phyloP scores from a whole-genome alignment of 495 filamentous ascomycete species.

The Chaetomium tenue region DNA sequence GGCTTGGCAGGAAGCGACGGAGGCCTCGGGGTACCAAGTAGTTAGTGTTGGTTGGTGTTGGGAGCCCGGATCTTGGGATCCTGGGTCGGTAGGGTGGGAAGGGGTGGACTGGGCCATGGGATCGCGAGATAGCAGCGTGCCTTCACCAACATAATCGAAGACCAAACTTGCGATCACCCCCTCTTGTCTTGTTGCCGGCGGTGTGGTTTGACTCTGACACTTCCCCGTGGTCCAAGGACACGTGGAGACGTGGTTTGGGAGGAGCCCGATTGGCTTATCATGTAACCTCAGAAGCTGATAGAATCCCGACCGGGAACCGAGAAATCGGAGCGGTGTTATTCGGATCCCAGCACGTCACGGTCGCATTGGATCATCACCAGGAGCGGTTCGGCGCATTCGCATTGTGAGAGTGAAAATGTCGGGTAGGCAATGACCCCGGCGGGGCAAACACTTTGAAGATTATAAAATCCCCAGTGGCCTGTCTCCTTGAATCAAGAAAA shows the following conservation, averaged over 20 bases:
- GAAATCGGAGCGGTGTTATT: not conserved
- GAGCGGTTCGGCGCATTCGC: no score
- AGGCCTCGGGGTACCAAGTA: no score
- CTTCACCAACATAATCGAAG: not conserved
- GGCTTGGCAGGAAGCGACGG: conserved; percentile 30
- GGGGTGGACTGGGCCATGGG: not conserved
- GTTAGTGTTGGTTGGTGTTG: no score
- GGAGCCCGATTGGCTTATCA: not conserved
- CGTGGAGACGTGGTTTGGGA: not conserved
- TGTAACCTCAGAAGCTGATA: not conserved
- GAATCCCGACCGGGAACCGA: not conserved
- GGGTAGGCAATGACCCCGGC: no score
- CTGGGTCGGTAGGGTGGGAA: not conserved
- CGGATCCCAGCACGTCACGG: not conserved
- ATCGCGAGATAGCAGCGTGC: not conserved
- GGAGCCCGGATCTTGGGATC: not conserved
- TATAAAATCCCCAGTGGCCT: no score
- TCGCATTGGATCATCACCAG: not conserved
- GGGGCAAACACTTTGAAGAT: no score
- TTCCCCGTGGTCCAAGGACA: not conserved
- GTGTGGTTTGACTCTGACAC: not conserved
- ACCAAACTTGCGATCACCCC: not conserved
- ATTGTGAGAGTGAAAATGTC: no score
- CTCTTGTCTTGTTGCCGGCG: not conserved
- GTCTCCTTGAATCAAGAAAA: no score